These are phyloP conservation scores for Xylariales sp. DNA, from an alignment of 2,329 filamentous ascomycete genomes.

Conservation along the genomic window DNA sequence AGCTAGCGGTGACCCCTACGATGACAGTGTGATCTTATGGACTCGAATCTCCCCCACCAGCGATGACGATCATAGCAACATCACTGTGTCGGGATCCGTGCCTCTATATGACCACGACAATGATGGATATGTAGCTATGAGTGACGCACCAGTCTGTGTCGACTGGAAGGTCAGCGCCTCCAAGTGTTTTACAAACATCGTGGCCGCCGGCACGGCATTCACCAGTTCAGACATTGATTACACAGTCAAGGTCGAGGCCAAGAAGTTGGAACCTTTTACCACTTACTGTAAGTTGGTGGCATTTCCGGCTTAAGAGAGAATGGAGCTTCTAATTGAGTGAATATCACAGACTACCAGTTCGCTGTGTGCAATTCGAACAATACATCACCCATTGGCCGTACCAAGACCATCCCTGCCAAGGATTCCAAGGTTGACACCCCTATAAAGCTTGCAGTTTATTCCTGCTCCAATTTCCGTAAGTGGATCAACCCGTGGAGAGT, in stretches of 20 bases:
- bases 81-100: conserved; percentile 33
- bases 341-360: conserved; percentile 55
- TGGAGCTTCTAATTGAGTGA: background rate
- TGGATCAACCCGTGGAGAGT: background rate
- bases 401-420: conserved; percentile 62
- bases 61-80: conserved; percentile 41
- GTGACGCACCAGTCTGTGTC: conserved; percentile 61
- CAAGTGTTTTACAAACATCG: conserved; percentile 34
- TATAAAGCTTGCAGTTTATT: conserved; percentile 66
- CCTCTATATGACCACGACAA: conserved; percentile 39
- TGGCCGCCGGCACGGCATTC: conserved; percentile 55
- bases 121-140: conserved; percentile 38
- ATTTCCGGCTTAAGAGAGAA: background rate
- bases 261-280: conserved; percentile 56
- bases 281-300: conserved; percentile 41
- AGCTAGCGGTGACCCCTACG: conserved; percentile 41
- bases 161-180: conserved; percentile 57
- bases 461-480: conserved; percentile 63
- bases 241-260: conserved; percentile 69
- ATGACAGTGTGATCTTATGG: conserved; percentile 51
- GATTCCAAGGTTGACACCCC: conserved; percentile 48
- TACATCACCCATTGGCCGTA: conserved; percentile 59
- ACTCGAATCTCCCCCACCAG: conserved; percentile 34
- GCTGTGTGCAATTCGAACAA: conserved; percentile 60
- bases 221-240: conserved; percentile 72